These are phyloP conservation scores for Opeltia flavorubescens DNA, from an alignment of 495 filamentous ascomycete genomes.

Conservation along the genomic window DNA sequence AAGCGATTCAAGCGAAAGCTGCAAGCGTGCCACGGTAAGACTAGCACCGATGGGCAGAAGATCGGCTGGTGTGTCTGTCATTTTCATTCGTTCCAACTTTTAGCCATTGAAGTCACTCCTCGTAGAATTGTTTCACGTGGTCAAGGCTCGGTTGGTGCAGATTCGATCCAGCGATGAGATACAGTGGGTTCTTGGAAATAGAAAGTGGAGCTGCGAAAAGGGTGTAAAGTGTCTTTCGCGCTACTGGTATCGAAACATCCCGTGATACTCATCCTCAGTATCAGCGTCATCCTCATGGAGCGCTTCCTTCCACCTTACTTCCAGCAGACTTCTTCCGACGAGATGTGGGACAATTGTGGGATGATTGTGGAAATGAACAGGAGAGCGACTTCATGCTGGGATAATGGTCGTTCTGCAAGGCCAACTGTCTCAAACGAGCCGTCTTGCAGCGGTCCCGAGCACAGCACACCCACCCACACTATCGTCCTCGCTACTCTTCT, in stretches of 20 bases:
- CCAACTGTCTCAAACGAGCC: not conserved
- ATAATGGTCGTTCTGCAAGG: too few species aligned
- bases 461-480: not conserved
- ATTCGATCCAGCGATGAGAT: too few species aligned
- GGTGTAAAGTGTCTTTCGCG: too few species aligned
- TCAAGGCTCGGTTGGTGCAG: not conserved
- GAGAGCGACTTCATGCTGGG: too few species aligned
- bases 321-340: not conserved
- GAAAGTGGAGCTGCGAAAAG: too few species aligned
- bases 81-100: not conserved
- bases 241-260: not conserved
- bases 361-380: too few species aligned
- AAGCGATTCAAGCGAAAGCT: conserved; percentile 2
- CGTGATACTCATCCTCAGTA: too few species aligned
- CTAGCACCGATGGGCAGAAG: not conserved
- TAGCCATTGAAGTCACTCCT: not conserved
- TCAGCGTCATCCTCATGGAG: not conserved
- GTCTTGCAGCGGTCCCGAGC: not conserved
- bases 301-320: not conserved
- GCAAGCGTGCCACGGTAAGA: not conserved
- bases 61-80: conserved; percentile 1
- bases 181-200: too few species aligned
- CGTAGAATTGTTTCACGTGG: conserved; percentile 4
- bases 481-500: too few species aligned
- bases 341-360: too few species aligned